A percentile compares a stretch with the other conserved stretches of the same genome.
Conservation (phyloP, 2,329 filamentous ascomycete genomes). For the Westerdykella ornata region DNA sequence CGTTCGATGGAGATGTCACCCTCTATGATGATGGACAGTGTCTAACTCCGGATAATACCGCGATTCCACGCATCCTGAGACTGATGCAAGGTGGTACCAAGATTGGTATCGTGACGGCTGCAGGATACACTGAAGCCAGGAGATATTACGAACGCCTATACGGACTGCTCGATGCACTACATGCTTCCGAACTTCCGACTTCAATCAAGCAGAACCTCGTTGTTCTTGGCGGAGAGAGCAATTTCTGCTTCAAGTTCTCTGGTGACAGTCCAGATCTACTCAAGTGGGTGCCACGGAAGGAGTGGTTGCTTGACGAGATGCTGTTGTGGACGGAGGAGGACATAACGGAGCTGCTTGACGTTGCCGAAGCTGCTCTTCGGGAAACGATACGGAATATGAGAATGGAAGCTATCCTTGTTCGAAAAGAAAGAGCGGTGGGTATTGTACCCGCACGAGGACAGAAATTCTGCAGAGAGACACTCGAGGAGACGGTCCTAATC, state of each 20-base stretch:
- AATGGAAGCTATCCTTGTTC: constrained; percentile 70
- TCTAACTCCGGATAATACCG: constrained; percentile 66
- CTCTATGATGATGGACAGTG: constrained; percentile 78
- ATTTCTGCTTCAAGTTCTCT: constrained; percentile 84
- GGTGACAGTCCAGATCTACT: constrained; percentile 60
- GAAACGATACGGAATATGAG: constrained; percentile 75
- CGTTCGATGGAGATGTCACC: constrained; percentile 96
- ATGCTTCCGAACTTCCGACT: constrained; percentile 55
- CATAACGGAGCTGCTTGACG: constrained; percentile 74
- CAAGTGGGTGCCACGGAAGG: constrained; percentile 54
- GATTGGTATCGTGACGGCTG: constrained; percentile 93
- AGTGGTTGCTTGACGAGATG: constrained; percentile 77
- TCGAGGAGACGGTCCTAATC: constrained; percentile 93
- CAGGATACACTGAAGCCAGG: constrained; percentile 82
- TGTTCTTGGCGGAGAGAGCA: constrained; percentile 92
- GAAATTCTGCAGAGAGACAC: constrained; percentile 74
- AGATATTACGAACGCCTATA: constrained; percentile 82
- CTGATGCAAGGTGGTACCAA: constrained; percentile 72
- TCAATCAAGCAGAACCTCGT: constrained; percentile 71
- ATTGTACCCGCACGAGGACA: constrained; percentile 52
- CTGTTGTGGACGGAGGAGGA: constrained; percentile 66
- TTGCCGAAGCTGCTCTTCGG: constrained; percentile 75
- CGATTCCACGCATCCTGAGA: constrained; percentile 62
- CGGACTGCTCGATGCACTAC: constrained; percentile 76
- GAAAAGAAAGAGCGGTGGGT: constrained; percentile 68